These are phyloP conservation scores for Aureobasidium zeae DNA, from an alignment of 2,329 filamentous ascomycete genomes.

Conservation along the genomic window DNA sequence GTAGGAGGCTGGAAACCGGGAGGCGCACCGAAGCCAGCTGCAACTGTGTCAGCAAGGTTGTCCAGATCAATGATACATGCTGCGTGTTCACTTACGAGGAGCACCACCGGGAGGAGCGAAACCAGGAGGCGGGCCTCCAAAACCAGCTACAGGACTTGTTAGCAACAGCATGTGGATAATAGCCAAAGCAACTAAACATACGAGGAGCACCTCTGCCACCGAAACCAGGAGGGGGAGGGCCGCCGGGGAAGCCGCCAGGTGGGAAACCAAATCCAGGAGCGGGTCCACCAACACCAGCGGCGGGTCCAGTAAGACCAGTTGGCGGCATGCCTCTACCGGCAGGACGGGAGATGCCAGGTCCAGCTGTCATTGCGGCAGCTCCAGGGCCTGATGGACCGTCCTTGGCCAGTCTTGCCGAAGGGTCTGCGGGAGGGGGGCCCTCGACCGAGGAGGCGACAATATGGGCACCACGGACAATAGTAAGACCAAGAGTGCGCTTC, in stretches of 20 bases:
- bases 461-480: constrained; percentile 87
- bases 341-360: constrained; percentile 82
- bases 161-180: constrained; percentile 5
- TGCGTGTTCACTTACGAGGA: constrained; percentile 17
- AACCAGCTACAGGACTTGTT: constrained; percentile 15
- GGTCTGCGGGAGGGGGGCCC: constrained; percentile 88
- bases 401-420: constrained; percentile 70
- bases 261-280: constrained; percentile 50
- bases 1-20: constrained; percentile 39
- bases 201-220: constrained; percentile 31
- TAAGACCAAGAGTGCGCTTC: constrained; percentile 91
- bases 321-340: constrained; percentile 71
- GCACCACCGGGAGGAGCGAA: constrained; percentile 24
- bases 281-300: constrained; percentile 74
- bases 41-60: not conserved
- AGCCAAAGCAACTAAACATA: constrained; percentile 7
- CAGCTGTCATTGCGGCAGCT: constrained; percentile 63
- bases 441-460: constrained; percentile 94
- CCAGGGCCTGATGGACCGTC: constrained; percentile 51
- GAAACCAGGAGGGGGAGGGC: constrained; percentile 27
- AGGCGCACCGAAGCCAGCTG: constrained; percentile 19
- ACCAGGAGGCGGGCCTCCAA: constrained; percentile 23
- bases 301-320: constrained; percentile 78
- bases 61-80: not conserved
- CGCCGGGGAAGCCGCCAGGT: constrained; percentile 46